Conservation (phyloP, 1,139 yeast species). For the Eremothecium cymbalariae region DNA sequence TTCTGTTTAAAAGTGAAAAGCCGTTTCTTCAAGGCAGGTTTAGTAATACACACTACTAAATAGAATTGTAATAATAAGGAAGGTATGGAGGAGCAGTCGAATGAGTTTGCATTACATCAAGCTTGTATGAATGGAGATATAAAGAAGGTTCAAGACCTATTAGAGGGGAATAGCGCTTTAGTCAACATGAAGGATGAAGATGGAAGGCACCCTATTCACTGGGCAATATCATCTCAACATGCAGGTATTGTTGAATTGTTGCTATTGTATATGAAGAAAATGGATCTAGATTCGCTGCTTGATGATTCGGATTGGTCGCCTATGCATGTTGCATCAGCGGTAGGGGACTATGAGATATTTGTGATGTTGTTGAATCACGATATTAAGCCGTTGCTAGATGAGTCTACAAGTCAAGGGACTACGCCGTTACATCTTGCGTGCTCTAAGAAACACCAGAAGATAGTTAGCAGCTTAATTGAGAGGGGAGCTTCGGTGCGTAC, state of each 20-base stretch:
- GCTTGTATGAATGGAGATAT: slow-evolving; percentile 30
- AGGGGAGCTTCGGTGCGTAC: slow-evolving; percentile 53
- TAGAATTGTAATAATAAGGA: no score
- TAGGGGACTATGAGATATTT: slow-evolving; percentile 55
- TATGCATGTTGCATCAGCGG: slow-evolving; percentile 69
- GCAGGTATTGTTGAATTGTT: slow-evolving; percentile 39
- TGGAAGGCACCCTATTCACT: slow-evolving; percentile 74
- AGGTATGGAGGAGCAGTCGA: no score
- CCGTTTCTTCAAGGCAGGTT: no score
- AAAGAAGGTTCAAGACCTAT: slow-evolving; percentile 18
- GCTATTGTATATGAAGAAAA: slow-evolving; percentile 26
- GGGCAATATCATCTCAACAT: slow-evolving; percentile 74
- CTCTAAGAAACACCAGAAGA: slow-evolving; percentile 51
- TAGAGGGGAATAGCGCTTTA: slow-evolving; percentile 14
- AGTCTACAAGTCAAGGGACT: slow-evolving; percentile 54
- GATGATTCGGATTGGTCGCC: slow-evolving; percentile 90
- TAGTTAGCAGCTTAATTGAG: slow-evolving; percentile 45
- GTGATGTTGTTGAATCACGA: slow-evolving; percentile 37
- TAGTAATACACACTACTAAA: no score
- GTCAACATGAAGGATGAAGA: slow-evolving; percentile 47
- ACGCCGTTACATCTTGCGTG: slow-evolving; percentile 74
- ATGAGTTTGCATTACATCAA: slow-evolving; percentile 23
- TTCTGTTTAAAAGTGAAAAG: no score
- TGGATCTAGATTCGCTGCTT: slow-evolving; percentile 57
- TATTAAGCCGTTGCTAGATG: slow-evolving; percentile 41